Evolutionary conservation across 257 asterid genomes (phyloP), one percentile per base, ranked within the genome.

Genomic region (Solanum stenotomum): DNA sequence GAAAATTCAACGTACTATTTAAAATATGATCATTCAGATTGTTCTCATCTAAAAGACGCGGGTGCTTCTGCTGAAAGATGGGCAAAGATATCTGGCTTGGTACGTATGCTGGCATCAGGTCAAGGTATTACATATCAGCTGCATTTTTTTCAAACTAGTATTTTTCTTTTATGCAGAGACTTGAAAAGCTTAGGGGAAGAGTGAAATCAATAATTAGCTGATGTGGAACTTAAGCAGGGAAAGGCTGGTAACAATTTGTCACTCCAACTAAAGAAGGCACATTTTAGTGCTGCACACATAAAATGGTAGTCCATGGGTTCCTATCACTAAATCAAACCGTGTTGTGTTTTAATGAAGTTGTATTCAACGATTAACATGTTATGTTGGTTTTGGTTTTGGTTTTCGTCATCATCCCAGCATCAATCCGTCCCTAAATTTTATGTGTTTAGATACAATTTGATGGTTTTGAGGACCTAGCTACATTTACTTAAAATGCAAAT

Each of bases 1-100:
- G 98, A 97, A 89, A 97, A 92, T 89, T 96, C 98, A 37, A 95
- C 91, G 49, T 92, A 97, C 89, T 92, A 92, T 89, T 88, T 93
- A 91, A 93, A 89, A 90, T 94, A 91, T 93, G 94, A 92, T 89
- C 87, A 87, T 63, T 38, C 40, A 75, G 87, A 93, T 83, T 88
- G 91, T 88, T 90, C 87, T 82, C 98, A 96, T 90, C 91, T 97
- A 59, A 95, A 94, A 89, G 91, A 89, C 18, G 94, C 90, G 25
- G 95, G 96, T 63, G 90, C 92, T 89, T 91, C 93, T 85, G 93
- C 95, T 68, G 89, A 89, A 88, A 93, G 92, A 89, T 97, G 98
- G 98, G 98, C 97, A 78, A 93, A 84, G 37, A 86, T 89, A 85
- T 93, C 96, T 85, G 86, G 89, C 90, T 79, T 31, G 94, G 99